Conservation (phyloP, 305 asterid genomes). For the Fraxinus paxiana region DNA sequence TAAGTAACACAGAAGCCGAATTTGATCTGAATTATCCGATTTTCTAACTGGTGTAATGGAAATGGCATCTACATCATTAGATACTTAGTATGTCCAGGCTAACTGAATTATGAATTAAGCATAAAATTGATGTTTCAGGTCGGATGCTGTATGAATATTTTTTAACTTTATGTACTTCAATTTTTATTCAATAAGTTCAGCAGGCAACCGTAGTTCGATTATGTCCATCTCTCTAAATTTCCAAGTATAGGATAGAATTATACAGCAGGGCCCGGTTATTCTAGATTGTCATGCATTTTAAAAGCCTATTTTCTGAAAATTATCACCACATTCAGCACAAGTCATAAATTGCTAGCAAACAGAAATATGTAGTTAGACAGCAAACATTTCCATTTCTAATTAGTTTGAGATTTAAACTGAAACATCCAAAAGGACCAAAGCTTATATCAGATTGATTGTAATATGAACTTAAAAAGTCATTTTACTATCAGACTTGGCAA, state of each 20-base stretch:
- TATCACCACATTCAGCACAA: neutral
- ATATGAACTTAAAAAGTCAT: neutral
- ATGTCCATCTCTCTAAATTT: neutral
- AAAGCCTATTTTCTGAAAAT: neutral
- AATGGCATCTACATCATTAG: neutral
- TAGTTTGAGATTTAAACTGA: neutral
- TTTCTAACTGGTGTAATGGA: neutral
- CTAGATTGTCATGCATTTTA: neutral
- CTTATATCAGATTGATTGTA: neutral
- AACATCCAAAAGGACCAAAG: neutral
- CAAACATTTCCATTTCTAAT: neutral
- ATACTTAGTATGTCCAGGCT: neutral
- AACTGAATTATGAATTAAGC: neutral
- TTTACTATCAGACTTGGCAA: neutral
- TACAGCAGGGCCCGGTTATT: neutral
- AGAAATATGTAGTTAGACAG: neutral
- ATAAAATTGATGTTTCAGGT: neutral
- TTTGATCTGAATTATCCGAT: neutral
- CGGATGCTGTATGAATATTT: neutral
- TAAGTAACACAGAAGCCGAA: neutral
- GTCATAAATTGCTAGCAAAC: neutral
- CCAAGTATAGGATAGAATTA: neutral
- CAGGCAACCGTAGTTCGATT: neutral
- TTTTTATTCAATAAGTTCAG: neutral
- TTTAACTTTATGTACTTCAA: neutral